Evolutionary conservation across 768 basidiomycete species (phyloP).

Genomic region (Xerocomellus chrysenteron): DNA sequence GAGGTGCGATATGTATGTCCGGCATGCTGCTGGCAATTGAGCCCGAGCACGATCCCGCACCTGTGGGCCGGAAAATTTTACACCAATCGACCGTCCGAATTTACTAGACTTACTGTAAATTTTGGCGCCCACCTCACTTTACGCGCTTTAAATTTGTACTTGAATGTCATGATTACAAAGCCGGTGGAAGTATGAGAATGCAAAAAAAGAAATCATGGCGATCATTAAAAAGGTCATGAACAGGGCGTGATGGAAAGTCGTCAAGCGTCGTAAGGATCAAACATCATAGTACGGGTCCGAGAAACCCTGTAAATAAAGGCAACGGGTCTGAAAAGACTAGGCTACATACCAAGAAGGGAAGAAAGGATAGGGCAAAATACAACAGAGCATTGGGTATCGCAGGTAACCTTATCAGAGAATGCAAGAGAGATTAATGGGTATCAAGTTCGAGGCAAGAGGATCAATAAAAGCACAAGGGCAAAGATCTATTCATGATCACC

Average conservation of each 20-base stretch:
- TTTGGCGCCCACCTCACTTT: too few species aligned
- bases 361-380: not conserved
- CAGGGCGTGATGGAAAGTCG: conserved; percentile 1
- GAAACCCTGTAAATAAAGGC: not conserved
- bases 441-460: not conserved
- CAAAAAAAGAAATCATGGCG: not conserved
- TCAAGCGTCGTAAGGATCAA: not conserved
- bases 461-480: not conserved
- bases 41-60: too few species aligned
- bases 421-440: not conserved
- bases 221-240: not conserved
- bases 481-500: not conserved
- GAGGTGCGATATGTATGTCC: too few species aligned
- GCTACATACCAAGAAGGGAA: not conserved
- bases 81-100: too few species aligned
- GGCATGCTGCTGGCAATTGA: too few species aligned
- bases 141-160: too few species aligned
- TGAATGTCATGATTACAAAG: too few species aligned
- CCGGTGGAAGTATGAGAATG: not conserved
- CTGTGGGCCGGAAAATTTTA: too few species aligned
- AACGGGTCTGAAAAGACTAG: not conserved
- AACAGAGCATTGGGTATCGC: not conserved
- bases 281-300: not conserved
- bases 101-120: too few species aligned
- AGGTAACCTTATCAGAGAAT: not conserved